Percentiles rank a stretch among this genome's conserved stretches.
Conservation (phyloP, 1,284 basidiomycete genomes). For the Sphaerobolus stellatus region DNA sequence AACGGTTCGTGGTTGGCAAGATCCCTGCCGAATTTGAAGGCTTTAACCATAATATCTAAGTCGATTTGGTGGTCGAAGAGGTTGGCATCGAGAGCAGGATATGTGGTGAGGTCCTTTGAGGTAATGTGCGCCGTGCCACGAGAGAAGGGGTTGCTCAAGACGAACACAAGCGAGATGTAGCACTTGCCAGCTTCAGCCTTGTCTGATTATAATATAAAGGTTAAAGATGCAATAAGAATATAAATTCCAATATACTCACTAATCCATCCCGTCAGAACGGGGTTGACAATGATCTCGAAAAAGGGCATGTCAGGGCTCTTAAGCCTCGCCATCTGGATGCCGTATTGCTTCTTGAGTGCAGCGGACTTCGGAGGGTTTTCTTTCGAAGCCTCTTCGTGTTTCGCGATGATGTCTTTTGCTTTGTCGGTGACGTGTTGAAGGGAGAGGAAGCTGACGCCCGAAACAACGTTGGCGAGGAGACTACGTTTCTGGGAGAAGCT, state of each 20-base stretch:
- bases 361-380: neutral
- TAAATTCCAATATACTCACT: neutral
- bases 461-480: constrained; percentile 8
- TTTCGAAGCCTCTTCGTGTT: constrained; percentile 9
- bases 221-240: neutral
- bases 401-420: neutral
- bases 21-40: constrained; percentile 47
- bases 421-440: constrained; percentile 17
- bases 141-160: neutral
- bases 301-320: constrained; percentile 18
- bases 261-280: neutral
- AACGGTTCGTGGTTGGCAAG: constrained; percentile 44
- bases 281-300: constrained; percentile 21
- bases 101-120: constrained; percentile 37
- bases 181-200: neutral
- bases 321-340: constrained; percentile 24
- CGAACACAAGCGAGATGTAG: neutral
- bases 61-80: constrained; percentile 50
- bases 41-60: constrained; percentile 45
- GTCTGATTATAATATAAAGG: neutral
- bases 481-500: constrained; percentile 1
- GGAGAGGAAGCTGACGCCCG: constrained; percentile 19
- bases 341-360: constrained; percentile 25
- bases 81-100: constrained; percentile 47
- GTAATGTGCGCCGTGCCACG: constrained; percentile 32